phyloP scores from a whole-genome alignment of 108 stramenopile genomes.

The Poteriospumella lacustris region DNA sequence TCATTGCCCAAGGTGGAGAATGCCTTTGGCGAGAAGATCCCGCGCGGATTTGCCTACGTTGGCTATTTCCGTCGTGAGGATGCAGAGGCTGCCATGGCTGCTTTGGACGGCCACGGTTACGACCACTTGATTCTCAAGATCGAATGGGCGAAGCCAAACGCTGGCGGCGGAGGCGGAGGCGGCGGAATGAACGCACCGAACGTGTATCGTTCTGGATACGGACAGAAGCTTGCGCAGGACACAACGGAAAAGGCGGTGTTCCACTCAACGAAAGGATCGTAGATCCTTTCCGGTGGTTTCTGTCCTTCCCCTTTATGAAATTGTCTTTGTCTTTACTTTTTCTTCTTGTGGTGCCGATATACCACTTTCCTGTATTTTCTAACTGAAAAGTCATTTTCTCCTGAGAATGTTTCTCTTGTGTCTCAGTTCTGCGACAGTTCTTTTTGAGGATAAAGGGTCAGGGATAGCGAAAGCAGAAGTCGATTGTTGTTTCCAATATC shows the following conservation, averaged over 20 bases:
- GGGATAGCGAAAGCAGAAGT: too few relatives aligned
- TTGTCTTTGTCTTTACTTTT: too few relatives aligned
- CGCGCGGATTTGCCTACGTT: conserved; percentile 92
- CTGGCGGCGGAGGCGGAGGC: background rate
- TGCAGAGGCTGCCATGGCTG: conserved; percentile 85
- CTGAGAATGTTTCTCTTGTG: too few relatives aligned
- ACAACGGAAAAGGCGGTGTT: conserved; percentile 86
- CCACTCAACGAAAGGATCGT: too few relatives aligned
- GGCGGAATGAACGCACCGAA: conserved; percentile 51
- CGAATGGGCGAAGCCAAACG: conserved; percentile 90
- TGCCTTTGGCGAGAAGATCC: conserved; percentile 63
- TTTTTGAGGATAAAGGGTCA: too few relatives aligned
- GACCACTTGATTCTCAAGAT: conserved; percentile 98
- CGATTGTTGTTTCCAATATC: too few relatives aligned
- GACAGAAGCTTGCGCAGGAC: conserved; percentile 94
- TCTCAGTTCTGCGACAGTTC: too few relatives aligned
- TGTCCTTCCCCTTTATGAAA: too few relatives aligned
- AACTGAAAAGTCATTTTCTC: too few relatives aligned
- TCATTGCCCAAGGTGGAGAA: conserved; percentile 75
- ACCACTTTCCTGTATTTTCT: too few relatives aligned
- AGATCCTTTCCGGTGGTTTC: too few relatives aligned
- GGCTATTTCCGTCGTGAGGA: conserved; percentile 80
- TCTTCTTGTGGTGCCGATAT: too few relatives aligned
- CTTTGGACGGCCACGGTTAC: conserved; percentile 89
- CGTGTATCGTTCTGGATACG: conserved; percentile 80